Evolutionary conservation across 202 grass and related monocot genomes (phyloP).

Genomic region (Saccharum hybrid): DNA sequence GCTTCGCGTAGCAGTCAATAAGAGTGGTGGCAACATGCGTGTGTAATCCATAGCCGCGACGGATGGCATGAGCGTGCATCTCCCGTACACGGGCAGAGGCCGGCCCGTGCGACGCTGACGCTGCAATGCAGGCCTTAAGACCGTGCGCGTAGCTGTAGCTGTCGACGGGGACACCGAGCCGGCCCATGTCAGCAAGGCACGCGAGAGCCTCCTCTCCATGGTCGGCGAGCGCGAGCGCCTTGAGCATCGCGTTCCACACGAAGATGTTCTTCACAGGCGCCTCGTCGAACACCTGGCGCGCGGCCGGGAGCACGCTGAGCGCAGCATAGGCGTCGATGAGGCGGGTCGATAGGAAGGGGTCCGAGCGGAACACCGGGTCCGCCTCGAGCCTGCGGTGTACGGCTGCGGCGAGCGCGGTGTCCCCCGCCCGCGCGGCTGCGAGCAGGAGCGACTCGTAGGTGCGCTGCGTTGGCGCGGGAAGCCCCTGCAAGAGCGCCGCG

Average conservation of each 20-base stretch:
- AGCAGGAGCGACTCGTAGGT: slow-evolving; percentile 77
- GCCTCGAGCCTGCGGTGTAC: slow-evolving; percentile 56
- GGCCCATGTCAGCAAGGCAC: slow-evolving; percentile 63
- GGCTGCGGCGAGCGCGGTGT: slow-evolving; percentile 49
- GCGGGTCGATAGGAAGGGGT: slow-evolving; percentile 71
- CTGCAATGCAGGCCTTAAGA: slow-evolving; percentile 66
- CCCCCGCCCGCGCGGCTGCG: slow-evolving; percentile 48
- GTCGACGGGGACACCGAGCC: slow-evolving; percentile 48
- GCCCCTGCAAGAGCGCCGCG: slow-evolving; percentile 50
- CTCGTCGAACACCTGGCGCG: slow-evolving; percentile 77
- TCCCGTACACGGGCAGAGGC: slow-evolving; percentile 61
- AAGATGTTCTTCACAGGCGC: slow-evolving; percentile 71
- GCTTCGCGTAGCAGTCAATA: slow-evolving; percentile 85
- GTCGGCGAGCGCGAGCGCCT: slow-evolving; percentile 66
- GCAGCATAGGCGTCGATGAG: slow-evolving; percentile 73
- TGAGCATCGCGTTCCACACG: slow-evolving; percentile 81
- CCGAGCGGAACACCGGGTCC: slow-evolving; percentile 54
- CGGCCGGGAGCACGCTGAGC: slow-evolving; percentile 55
- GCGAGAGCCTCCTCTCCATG: slow-evolving; percentile 67
- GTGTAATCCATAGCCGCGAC: slow-evolving; percentile 41
- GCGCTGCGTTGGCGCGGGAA: slow-evolving; percentile 66
- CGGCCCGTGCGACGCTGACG: slow-evolving; percentile 36
- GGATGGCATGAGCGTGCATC: slow-evolving; percentile 61
- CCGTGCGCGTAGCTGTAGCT: slow-evolving; percentile 70
- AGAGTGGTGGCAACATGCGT: slow-evolving; percentile 80